Evolutionary conservation across 768 basidiomycete genomes (phyloP), one percentile per base, ranked within the genome.

Genomic region (Lepiota brunneoincarnata): DNA sequence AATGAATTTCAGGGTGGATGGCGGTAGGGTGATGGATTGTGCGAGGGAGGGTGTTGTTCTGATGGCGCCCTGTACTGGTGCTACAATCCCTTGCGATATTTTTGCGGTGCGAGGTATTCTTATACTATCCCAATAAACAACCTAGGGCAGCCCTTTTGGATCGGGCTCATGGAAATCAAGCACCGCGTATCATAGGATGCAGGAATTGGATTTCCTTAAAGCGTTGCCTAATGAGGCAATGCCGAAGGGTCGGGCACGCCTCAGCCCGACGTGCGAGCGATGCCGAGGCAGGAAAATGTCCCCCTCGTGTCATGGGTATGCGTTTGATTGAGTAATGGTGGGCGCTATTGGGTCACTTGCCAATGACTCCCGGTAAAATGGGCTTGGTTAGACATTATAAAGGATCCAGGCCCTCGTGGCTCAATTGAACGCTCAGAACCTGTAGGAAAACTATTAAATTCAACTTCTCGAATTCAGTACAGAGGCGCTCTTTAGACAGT

Each of bases 271-370:
- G 18, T 37, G 40, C 15, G 34, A 34, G 31, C 45, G 36, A 46
- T 39, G 7, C 31, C 31, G n/a, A 42, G 20, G 21, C 40, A 21
- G 24, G 26, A 28, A 15, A 20, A 18, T 12, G 49, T 38, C 52
- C 53, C 53, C 53, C 53, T 54, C 53, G 46, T 54, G 53, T 48
- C 15, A 18, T 5, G 2, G 18, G 11, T 40, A 47, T 46, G 44
- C 15, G 34, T 26, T 36, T 12, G n/a, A 37, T 54, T 47, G 46
- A 48, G 53, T 54, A 54, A 54, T 47, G 1, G 18, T 14, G 21
- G 18, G 12, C 37, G 46, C 51, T 34, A 12, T 2, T 12, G 9
- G 28, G 31, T 18, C 35, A 20, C 18, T 47, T 36, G 17, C 15
- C n/a, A 15, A 47, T 6, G n/a, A 3, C 43, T 45, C 28, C 11